Evolutionary conservation across 1,139 yeast genomes (phyloP).

Genomic region (Geotrichum citri-aurantii): DNA sequence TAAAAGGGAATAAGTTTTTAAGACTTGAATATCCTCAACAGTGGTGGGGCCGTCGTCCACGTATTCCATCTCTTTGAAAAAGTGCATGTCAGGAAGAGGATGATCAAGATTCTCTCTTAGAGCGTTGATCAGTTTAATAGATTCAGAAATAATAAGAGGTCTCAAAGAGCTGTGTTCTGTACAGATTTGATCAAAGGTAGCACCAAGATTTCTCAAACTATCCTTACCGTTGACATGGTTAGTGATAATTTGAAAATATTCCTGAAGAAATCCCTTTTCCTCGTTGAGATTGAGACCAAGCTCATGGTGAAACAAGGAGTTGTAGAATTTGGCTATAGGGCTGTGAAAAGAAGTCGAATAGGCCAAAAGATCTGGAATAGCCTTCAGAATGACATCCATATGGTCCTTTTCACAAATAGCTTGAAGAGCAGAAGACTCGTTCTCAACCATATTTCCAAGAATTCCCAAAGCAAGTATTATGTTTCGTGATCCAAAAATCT

Average conservation of each 20-base stretch:
- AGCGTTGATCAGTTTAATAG: conserved; percentile 44
- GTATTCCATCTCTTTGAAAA: conserved; percentile 18
- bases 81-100: conserved; percentile 8
- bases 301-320: conserved; percentile 75
- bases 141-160: conserved; percentile 50
- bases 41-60: conserved; percentile 14
- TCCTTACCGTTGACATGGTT: conserved; percentile 25
- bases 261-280: conserved; percentile 45
- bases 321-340: conserved; percentile 69
- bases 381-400: conserved; percentile 55
- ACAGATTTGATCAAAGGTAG: conserved; percentile 71
- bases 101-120: conserved; percentile 37
- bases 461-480: conserved; percentile 60
- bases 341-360: conserved; percentile 56
- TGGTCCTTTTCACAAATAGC: conserved; percentile 75
- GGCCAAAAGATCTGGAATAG: conserved; percentile 47
- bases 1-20: conserved; percentile 13
- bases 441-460: conserved; percentile 69
- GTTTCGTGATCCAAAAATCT: conserved; percentile 64
- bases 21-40: conserved; percentile 16
- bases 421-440: conserved; percentile 85
- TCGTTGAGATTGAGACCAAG: conserved; percentile 61
- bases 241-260: conserved; percentile 29
- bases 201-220: conserved; percentile 52
- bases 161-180: conserved; percentile 76